Evolutionary conservation across 2,329 filamentous ascomycete genomes (phyloP), one percentile per base, ranked within the genome.

Genomic region (Alternaria triticimaculans): DNA sequence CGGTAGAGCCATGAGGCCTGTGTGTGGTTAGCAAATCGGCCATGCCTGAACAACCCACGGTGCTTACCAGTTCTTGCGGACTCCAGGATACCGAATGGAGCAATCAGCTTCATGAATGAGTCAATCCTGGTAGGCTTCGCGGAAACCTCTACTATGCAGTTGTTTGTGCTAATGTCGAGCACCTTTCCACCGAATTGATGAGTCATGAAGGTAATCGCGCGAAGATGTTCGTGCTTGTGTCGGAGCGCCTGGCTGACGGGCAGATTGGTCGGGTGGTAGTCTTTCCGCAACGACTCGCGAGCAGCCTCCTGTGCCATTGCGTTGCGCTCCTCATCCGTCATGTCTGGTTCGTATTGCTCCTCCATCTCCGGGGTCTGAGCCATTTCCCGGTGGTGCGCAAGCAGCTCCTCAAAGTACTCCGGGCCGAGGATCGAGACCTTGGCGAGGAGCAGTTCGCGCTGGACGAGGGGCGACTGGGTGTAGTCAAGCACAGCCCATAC

Each of bases 401-500:
- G 89, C 60, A 99, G 87, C 83, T 99, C 96, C 84, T 98, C 95
- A 74, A 97, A 99, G 84, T 97, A 97, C 85, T 99, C 96, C 6
- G 96, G 96, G 1, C 96, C 96, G 41, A 99, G 87, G 65, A 97
- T 97, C 81, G 95, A 97, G 82, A 99, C 88, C 86, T 99, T 99
- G 75, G 96, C 95, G 41, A 99, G 89, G 9, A 99, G 87, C 28
- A 99, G 87, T 82, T 99, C 96, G 67, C 96, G 91, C 87, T 99
- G 96, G 20, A 99, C 96, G 23, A 99, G 89, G 3, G 96, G 93
- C 6, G 96, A 90, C 65, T 89, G 88, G 63, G 94, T 98, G 84
- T 99, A 99, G 83, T 99, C 96, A 62, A 99, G 85, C 33, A 99
- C 96, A 57, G 96, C 96, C 96, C 96, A 99, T 63, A 99, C 96